Base-by-base conservation (phyloP, 148 eudicot species). In the Rhododendron ovatum region DNA sequence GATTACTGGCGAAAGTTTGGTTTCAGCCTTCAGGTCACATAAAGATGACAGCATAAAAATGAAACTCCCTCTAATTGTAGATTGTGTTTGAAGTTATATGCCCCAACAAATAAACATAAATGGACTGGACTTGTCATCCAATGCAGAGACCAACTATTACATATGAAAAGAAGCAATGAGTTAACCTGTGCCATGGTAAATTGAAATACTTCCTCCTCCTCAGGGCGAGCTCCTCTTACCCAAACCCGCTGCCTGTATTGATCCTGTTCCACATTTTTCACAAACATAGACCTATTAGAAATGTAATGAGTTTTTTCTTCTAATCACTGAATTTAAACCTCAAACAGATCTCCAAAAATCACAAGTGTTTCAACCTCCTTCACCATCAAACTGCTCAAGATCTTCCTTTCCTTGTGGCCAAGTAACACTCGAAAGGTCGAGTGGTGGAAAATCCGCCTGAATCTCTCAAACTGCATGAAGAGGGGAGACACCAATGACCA, bases 371-470 rank as follows among this genome's bases (percentile, higher is more conserved):
- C 89, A 87, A 96, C 99, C 98, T 95, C 99, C 80, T 92, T 91
- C 24, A 94, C 95, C 78, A 90, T 85, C 63, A 96, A 92, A 84
- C 93, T 93, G 92, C 99, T 95, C 91, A 94, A 84, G 84, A 92
- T 92, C 89, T 93, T 92, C 91, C 98, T 91, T 86, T 96, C 98
- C 86, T 88, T 95, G 88, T 96, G 99, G 84, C 95, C 94, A 83
- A 96, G 98, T 84, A 96, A 86, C 76, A 93, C 96, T 82, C 98
- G 91, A 87, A 93, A 96, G 53, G 92, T 90, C 18, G 99, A 96
- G 84, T 95, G 95, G 90, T 95, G 99, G 86, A 96, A 96, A 65
- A 96, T 93, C 83, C 99, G 88, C 84, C 99, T 91, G 81, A 96
- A 96, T 81, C 98, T 94, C 87, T 96, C 99, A 87, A 96, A 96